Percentiles rank a stretch among this genome's conserved stretches.
Conservation (phyloP, 345 rosid species). For the Excoecaria agallocha region DNA sequence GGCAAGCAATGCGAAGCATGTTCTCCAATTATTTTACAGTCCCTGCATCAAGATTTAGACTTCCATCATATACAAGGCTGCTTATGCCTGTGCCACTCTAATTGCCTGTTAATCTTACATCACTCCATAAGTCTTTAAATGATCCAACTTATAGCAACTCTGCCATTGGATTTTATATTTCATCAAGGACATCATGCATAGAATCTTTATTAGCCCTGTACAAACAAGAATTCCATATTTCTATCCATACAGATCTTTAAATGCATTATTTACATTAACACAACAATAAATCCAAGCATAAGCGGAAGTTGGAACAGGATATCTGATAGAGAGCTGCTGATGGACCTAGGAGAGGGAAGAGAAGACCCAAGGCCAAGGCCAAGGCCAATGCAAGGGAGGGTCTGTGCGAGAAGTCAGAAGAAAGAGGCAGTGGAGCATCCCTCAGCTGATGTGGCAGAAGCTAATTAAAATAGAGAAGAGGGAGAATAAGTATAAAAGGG, state of each 20-base stretch:
- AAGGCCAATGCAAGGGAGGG: too few relatives aligned
- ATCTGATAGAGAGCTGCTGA: too few relatives aligned
- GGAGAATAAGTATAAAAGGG: too few relatives aligned
- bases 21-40: background rate
- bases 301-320: background rate
- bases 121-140: background rate
- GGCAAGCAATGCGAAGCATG: background rate
- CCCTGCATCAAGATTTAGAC: background rate
- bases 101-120: constrained; percentile 1
- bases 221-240: background rate
- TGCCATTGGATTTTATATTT: background rate
- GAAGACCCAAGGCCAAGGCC: too few relatives aligned
- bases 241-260: background rate
- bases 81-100: background rate
- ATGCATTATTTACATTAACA: background rate
- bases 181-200: background rate
- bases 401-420: too few relatives aligned
- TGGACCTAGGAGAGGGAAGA: too few relatives aligned
- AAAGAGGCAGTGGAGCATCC: too few relatives aligned
- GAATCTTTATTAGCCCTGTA: background rate
- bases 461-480: too few relatives aligned
- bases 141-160: background rate
- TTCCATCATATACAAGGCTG: background rate
- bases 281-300: background rate
- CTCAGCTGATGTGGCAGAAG: too few relatives aligned